These are phyloP conservation scores for Candida hungchunana DNA, from an alignment of 805 yeast species.

Conservation along the genomic window DNA sequence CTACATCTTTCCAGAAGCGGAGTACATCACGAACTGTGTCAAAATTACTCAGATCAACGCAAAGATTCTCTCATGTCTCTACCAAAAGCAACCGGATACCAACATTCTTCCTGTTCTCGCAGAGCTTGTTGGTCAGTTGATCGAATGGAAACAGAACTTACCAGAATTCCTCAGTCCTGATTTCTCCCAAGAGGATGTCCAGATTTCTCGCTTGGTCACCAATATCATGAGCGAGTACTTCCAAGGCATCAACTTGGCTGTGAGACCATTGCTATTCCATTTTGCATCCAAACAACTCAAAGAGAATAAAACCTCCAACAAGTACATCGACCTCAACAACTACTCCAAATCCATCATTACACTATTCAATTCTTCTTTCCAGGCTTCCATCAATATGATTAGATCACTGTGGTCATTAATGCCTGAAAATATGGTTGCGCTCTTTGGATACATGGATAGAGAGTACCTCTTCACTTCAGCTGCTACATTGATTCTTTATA, in stretches of 20 bases:
- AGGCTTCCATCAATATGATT: slow-evolving; percentile 73
- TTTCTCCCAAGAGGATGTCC: slow-evolving; percentile 45
- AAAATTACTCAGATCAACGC: slow-evolving; percentile 78
- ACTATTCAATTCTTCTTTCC: slow-evolving; percentile 69
- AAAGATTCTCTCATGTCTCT: slow-evolving; percentile 59
- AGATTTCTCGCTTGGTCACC: slow-evolving; percentile 61
- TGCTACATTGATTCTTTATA: slow-evolving; percentile 66
- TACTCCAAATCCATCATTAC: slow-evolving; percentile 68
- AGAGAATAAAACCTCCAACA: slow-evolving; percentile 40
- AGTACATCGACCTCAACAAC: slow-evolving; percentile 58
- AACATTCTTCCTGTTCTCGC: slow-evolving; percentile 73
- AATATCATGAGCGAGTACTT: slow-evolving; percentile 80
- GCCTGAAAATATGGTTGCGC: slow-evolving; percentile 78
- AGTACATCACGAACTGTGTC: slow-evolving; percentile 70
- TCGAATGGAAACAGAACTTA: slow-evolving; percentile 62
- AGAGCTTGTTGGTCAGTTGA: slow-evolving; percentile 59
- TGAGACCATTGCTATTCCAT: slow-evolving; percentile 71
- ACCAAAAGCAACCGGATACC: slow-evolving; percentile 72
- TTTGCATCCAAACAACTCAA: slow-evolving; percentile 66
- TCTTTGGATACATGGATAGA: slow-evolving; percentile 84
- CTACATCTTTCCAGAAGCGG: slow-evolving; percentile 76
- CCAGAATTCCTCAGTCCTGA: slow-evolving; percentile 66
- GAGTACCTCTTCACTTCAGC: slow-evolving; percentile 77
- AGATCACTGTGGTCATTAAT: slow-evolving; percentile 69
- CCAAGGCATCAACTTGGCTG: slow-evolving; percentile 77